Base-by-base conservation (phyloP, 208 protist genomes). In the Acanthamoeba triangularis region DNA sequence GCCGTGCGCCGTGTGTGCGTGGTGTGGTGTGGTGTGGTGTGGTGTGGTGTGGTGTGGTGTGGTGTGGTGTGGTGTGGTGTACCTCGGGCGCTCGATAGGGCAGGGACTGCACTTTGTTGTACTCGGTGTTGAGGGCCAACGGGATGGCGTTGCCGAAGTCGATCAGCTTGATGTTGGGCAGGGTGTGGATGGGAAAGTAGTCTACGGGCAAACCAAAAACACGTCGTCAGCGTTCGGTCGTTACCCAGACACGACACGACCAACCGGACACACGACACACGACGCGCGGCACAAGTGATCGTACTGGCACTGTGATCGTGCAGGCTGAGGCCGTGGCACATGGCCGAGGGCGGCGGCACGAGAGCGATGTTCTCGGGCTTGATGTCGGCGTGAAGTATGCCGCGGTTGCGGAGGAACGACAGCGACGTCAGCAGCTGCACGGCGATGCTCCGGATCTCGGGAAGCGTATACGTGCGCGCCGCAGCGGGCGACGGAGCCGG, bases 111-210 rank as follows among this genome's bases (percentile, higher is more conserved):
- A 88, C 80, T 63, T 88, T 88, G 69, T 3, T 47, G n/a, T 47
- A 41, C 37, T 88, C 80, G 28, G 8, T 88, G 54, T 63, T 88
- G n/a, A 65, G 80, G 7, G 80, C 18, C 25, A 88, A 8, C 49
- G 80, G 44, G 8, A 88, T 63, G 30, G 80, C 80, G 47, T 88
- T 88, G 25, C 80, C 80, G 30, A 88, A 88, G 47, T 88, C 80
- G 11, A 88, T 88, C 13, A 88, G 49, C 80, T 88, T 88, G 80
- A 88, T 78, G 69, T 78, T 78, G 30, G 69, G 69, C 20, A 78
- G 49, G 2, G 69, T 78, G 69, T 78, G 69, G 10, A 78, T 37
- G 1, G 69, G 69, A 18, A 78, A 78, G 37, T 78, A 78, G 35
- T 78, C 69, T 78, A 18, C n/a, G n/a, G 14, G 2, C 14, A 3